Evolutionary conservation across 2,329 filamentous ascomycete genomes (phyloP), one percentile per base, ranked within the genome.

Genomic region (Monascus ruber): DNA sequence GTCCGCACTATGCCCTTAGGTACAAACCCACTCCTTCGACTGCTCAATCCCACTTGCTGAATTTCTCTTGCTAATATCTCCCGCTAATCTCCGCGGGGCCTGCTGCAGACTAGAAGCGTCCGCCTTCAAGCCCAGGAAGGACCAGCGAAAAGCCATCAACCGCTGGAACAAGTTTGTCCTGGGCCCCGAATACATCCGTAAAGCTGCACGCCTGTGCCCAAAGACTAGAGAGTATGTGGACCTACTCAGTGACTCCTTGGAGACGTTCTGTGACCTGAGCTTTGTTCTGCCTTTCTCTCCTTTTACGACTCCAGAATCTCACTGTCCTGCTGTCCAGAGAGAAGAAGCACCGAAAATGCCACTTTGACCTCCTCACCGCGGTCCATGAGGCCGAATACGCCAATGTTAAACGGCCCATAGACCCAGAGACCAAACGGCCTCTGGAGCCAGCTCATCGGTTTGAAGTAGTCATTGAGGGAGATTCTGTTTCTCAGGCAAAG

Each of bases 1-100:
- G 91, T 60, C 87, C 88, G 34, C 87, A 95, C 55, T 96, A 71
- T 47, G 70, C 68, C 8, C 58, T 71, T 46, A 64, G 68, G 64
- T 67, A 42, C 25, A 17, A 17, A 17, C 17, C 17, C 17, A 17
- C 17, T 17, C 17, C 17, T 17, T 17, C 17, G 17, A 17, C 17
- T 17, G 3, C 17, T 17, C 17, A 17, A 17, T 17, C 17, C 17
- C 17, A 17, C 17, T 17, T 17, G 17, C 17, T 17, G 17, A 17
- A 17, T 17, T 17, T 17, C 17, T 17, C 17, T 17, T 17, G 17
- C 17, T 17, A 17, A 17, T 17, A 17, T 17, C 29, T 11, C 29
- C 29, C 35, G 26, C 24, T 34, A 2, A 17, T 31, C 33, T 17
- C 10, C 26, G 17, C 35, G 5, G 5, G 27, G 34, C 11, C 17